Evolutionary conservation across 306 rosid species (phyloP).

Genomic region (Astragalus membranaceus): DNA sequence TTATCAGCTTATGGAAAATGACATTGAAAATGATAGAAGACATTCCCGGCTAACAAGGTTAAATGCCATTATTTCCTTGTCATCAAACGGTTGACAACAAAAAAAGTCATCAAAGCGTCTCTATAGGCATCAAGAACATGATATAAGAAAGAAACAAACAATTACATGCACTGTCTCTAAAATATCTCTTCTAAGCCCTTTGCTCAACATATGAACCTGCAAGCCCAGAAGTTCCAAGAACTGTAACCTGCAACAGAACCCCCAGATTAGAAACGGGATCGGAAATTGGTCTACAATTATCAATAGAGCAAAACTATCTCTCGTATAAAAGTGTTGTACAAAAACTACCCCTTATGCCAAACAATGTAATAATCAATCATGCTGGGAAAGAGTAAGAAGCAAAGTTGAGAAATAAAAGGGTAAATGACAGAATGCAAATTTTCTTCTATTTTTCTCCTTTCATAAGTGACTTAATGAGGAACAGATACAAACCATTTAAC

Average conservation of each 20-base stretch:
- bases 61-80: slow-evolving; percentile 53
- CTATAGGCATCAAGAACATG: slow-evolving; percentile 30
- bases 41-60: slow-evolving; percentile 9
- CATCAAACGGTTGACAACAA: slow-evolving; percentile 23
- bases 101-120: slow-evolving; percentile 14
- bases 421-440: background rate
- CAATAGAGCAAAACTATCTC: background rate
- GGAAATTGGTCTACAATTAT: background rate
- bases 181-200: slow-evolving; percentile 51
- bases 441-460: background rate
- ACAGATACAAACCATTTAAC: background rate
- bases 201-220: slow-evolving; percentile 93
- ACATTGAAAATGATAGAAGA: slow-evolving; percentile 6
- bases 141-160: slow-evolving; percentile 21
- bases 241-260: slow-evolving; percentile 56
- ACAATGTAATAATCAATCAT: background rate
- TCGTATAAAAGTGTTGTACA: background rate
- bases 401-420: background rate
- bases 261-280: slow-evolving; percentile 9
- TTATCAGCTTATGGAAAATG: slow-evolving; percentile 9
- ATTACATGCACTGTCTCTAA: slow-evolving; percentile 24
- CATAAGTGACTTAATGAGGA: background rate
- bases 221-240: slow-evolving; percentile 97
- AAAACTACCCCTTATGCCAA: background rate
- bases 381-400: background rate